Base-by-base conservation (phyloP, 768 basidiomycete genomes). In the Termitomyces sp. region DNA sequence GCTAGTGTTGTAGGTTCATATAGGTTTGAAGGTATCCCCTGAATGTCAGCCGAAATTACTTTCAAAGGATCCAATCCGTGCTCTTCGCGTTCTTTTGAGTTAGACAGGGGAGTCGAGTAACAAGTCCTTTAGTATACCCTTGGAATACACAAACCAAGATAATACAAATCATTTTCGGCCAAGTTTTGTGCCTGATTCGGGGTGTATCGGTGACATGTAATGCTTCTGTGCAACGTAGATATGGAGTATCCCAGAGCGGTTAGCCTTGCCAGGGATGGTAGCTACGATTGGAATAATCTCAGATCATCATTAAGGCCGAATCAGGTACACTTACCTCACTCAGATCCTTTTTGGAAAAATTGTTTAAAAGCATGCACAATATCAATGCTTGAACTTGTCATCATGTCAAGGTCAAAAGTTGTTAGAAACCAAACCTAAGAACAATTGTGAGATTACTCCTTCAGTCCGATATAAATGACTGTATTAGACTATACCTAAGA, bases 1-100 rank as follows among this genome's bases (percentile, higher is more conserved):
- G 53, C 49, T 46, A 63, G 59, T 60, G 58, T 45, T 60, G 61
- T 66, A 66, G 59, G 58, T 66, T 70, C 70, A 70, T 69, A 66
- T 64, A 58, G 58, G 54, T 52, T 64, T 65, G 46, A 42, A 63
- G 52, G 53, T 24, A 53, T 60, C 60, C 66, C 58, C 62, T 64
- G 59, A 54, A 50, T 50, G 64, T 63, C 67, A 67, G 65, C 61
- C 58, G 58, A 46, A 65, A 64, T 63, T 60, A 55, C 44, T 53
- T 63, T 28, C 28, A 35, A 63, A 55, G 57, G 55, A 62, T 43
- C 50, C 48, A 64, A 35, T 65, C 74, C 72, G 66, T 60, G 61
- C 56, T 66, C 47, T 64, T 68, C 64, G 67, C 67, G 63, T 61
- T 56, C 64, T 63, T 67, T 64, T 63, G 60, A 60, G 59, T 64